Evolutionary conservation across 352 stramenopile species (phyloP), one percentile per base, ranked within the genome.

Genomic region (Phytophthora chlamydospora): DNA sequence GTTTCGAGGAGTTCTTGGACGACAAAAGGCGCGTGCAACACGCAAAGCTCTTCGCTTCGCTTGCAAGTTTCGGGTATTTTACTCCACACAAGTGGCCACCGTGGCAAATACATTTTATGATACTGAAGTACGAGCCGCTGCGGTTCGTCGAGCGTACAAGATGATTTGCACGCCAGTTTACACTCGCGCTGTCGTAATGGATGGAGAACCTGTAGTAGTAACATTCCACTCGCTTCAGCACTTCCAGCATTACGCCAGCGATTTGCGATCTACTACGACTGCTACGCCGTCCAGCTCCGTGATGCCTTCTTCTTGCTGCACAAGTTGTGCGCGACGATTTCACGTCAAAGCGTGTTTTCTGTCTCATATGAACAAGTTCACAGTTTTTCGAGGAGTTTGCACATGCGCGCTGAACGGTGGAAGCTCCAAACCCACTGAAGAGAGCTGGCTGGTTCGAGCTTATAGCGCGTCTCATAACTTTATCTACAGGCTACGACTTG

Each of bases 391-490:
- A 34, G 58, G 65, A 1, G 70, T 88, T 35, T 91, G 83, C 29
- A 78, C 66, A 5, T 91, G 83, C 43, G 51, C 21, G 29, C 51
- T 83, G 13, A 80, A 81, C 39, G 56, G 62, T 33, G 68, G 57
- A 9, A 57, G 17, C 27, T 34, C 62, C 47, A 40, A 35, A 21
- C 59, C 12, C 21, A 21, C 16, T 42, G 41, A 34, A 32, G 76
- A 83, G 41, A 72, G 57, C 16, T 85, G 83, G 83, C 17, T 94
- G 3, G 58, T 94, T 51, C 79, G 81, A 32, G 85, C 76, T 11
- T 94, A 94, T 52, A 92, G 75, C 39, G 68, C 85, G 2, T 57
- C 27, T 14, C 85, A 57, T 42, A 90, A 85, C 42, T 38, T 63
- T 8, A 57, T 83, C 17, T 91, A 92, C 45, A 68, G 81, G 24